Evolutionary conservation across 306 rosid genomes (phyloP), one percentile per base, ranked within the genome.

Genomic region (Cyclanthera cordifolia): DNA sequence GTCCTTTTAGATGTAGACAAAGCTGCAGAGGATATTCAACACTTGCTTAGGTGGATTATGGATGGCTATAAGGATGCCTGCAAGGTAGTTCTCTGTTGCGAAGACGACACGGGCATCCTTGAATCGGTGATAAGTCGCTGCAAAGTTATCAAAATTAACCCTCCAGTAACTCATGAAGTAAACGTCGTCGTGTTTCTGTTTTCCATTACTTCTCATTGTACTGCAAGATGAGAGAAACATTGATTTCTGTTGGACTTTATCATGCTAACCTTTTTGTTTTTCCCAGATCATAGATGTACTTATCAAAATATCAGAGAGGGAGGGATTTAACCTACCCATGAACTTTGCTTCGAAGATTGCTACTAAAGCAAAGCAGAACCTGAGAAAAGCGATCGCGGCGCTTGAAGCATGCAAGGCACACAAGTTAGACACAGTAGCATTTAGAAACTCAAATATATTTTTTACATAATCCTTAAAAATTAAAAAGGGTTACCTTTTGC

Each of bases 321-420:
- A 89, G 72, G 86, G 80, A 15, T 77, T 92, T 78, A 95, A 87
- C 71, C 79, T 92, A 17, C 50, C 96, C 45, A 75, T 63, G 81
- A 87, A 47, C 64, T 87, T 92, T 74, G 93, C 97, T 19, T 77
- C 81, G 34, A 87, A 79, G 73, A 87, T 92, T 80, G 95, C 95
- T 34, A 63, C 79, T 34, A 85, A 87, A 67, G 86, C 93, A 48
- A 87, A 82, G 79, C 95, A 89, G 73, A 87, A 87, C 71, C 79
- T 92, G 70, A 89, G 96, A 70, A 78, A 76, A 79, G 96, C 97
- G 77, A 87, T 87, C 75, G 84, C 87, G 11, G 90, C 90, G 37
- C 92, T 91, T 59, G 97, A 89, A 85, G 92, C 92, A 68, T 87
- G 92, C 90, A 89, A 73, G 81, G 90, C 87, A 78, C 95, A 89